Percentiles rank a stretch among this genome's conserved stretches.
Evolutionary conservation across 768 basidiomycete genomes (phyloP).

Genomic region (Tubosaeta brunneosetosa): DNA sequence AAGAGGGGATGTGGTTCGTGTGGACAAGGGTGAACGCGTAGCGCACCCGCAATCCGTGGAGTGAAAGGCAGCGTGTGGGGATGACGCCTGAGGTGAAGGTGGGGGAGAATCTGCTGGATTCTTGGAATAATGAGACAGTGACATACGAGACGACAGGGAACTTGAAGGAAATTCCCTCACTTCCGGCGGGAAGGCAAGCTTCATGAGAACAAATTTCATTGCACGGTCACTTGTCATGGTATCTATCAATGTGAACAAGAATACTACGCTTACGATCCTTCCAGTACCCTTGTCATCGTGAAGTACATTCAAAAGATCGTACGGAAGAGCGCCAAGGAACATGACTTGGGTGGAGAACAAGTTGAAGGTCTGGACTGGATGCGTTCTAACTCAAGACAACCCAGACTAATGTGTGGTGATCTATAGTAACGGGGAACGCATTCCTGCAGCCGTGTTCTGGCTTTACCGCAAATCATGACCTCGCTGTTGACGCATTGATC

Average conservation of each 20-base stretch:
- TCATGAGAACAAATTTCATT: constrained; percentile 72
- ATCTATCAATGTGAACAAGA: constrained; percentile 30
- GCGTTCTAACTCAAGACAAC: too few relatives aligned
- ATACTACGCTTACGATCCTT: constrained; percentile 37
- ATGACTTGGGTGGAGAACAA: constrained; percentile 9
- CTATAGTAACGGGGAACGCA: too few relatives aligned
- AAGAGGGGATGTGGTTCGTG: constrained; percentile 18
- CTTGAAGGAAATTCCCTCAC: constrained; percentile 33
- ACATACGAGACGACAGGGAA: constrained; percentile 16
- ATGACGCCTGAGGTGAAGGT: constrained; percentile 25
- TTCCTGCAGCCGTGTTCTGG: too few relatives aligned
- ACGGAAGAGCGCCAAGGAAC: constrained; percentile 48
- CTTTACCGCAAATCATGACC: too few relatives aligned
- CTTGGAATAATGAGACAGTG: constrained; percentile 18
- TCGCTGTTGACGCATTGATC: too few relatives aligned
- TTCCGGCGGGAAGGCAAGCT: constrained; percentile 53
- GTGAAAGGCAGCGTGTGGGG: constrained; percentile 22
- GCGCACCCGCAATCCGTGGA: constrained; percentile 6
- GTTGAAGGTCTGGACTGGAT: background rate
- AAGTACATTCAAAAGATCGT: constrained; percentile 47
- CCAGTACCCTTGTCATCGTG: too few relatives aligned
- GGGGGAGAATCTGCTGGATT: constrained; percentile 27
- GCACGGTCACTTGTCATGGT: constrained; percentile 50
- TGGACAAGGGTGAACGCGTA: constrained; percentile 22
- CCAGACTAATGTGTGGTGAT: too few relatives aligned